phyloP scores from a whole-genome alignment of 805 yeast species.

The Kockiozyma suomiensis region DNA sequence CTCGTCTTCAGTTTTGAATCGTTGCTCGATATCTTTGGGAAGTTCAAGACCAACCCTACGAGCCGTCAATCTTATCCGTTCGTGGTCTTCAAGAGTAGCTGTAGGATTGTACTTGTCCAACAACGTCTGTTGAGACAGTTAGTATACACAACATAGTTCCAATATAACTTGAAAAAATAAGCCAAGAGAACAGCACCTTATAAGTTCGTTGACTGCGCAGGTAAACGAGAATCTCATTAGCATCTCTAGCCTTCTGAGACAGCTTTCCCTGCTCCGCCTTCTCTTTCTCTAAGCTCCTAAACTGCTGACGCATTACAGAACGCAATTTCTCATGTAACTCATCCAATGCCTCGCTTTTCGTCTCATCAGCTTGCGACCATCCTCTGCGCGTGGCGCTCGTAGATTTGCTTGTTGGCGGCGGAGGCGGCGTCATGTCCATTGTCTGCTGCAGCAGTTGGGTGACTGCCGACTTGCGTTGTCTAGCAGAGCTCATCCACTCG shows the following conservation, averaged over 20 bases:
- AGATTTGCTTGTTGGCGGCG: constrained; percentile 11
- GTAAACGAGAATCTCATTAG: constrained; percentile 63
- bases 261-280: constrained; percentile 1
- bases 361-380: constrained; percentile 15
- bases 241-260: constrained; percentile 27
- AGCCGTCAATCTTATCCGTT: constrained; percentile 79
- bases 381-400: neutral
- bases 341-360: constrained; percentile 8
- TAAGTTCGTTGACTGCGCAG: constrained; percentile 74
- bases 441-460: constrained; percentile 26
- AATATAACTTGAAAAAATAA: neutral
- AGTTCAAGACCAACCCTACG: constrained; percentile 81
- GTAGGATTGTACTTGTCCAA: constrained; percentile 89
- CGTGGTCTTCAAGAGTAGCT: constrained; percentile 71
- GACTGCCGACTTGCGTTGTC: constrained; percentile 8
- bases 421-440: constrained; percentile 29
- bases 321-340: constrained; percentile 12
- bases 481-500: constrained; percentile 28
- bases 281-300: neutral
- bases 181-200: constrained; percentile 49
- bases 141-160: neutral
- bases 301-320: constrained; percentile 12
- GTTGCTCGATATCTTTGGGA: constrained; percentile 45
- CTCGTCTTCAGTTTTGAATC: constrained; percentile 24
- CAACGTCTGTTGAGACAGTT: constrained; percentile 41